Evolutionary conservation across 2,329 filamentous ascomycete genomes (phyloP).

Genomic region (Epichloe uncinata): DNA sequence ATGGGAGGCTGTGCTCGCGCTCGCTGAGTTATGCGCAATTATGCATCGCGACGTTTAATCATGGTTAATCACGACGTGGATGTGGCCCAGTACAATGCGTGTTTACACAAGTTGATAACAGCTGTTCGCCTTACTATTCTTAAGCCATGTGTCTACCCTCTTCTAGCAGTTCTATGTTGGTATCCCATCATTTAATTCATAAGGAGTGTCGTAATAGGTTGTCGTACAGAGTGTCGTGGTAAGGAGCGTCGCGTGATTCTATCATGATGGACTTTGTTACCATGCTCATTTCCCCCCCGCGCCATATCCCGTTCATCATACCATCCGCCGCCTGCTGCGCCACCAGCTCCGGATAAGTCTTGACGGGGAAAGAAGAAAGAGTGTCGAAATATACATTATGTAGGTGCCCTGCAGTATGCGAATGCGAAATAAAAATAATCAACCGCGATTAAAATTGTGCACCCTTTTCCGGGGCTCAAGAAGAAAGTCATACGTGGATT

Average conservation of each 20-base stretch:
- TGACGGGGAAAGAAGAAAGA: neutral
- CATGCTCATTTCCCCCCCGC: no score
- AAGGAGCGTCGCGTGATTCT: no score
- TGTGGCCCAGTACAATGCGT: no score
- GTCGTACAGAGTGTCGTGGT: neutral
- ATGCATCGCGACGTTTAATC: neutral
- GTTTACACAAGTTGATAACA: no score
- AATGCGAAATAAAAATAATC: neutral
- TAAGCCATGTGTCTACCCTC: neutral
- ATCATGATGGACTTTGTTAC: no score
- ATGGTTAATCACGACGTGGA: neutral
- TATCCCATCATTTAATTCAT: neutral
- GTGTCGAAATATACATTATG: conserved; percentile 1
- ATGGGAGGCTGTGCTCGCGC: neutral
- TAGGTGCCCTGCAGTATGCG: conserved; percentile 1
- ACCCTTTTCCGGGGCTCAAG: neutral
- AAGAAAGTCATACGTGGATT: neutral
- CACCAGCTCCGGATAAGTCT: neutral
- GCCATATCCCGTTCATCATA: no score
- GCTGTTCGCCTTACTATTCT: no score
- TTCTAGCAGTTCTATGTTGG: neutral
- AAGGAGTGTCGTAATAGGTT: neutral
- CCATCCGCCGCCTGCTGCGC: no score
- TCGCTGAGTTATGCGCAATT: neutral
- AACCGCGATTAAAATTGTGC: neutral